Evolutionary conservation across 352 stramenopile species (phyloP), one percentile per base, ranked within the genome.

Genomic region (Thalassiosira exigua): DNA sequence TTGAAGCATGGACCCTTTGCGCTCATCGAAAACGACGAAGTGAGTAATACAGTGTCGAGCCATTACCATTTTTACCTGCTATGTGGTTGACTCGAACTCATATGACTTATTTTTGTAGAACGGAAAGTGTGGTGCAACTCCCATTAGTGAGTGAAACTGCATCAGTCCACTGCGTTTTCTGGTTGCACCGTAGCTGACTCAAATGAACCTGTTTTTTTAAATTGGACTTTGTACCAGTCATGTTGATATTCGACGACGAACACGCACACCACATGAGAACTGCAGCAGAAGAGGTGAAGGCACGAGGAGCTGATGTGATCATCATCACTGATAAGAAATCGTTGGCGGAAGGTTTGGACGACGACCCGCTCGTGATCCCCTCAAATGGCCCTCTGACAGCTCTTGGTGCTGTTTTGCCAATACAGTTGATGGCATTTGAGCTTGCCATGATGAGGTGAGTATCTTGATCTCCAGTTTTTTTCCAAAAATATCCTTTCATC

Each of bases 1-100:
- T 92, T 99, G 33, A 99, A 99, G 89, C 97, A 99, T 78, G 97
- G 97, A 9, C 96, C 97, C 0, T 98, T 99, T 68, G 97, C 97
- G n/a, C 89, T 99, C 2, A 98, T 99, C 75, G 97, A 99, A 67
- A 75, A 50, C 46, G 79, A 83, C n/a, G n/a, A n/a, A n/a, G n/a
- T n/a, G n/a, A n/a, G n/a, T n/a, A n/a, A n/a, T n/a, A n/a, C n/a
- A n/a, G n/a, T n/a, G n/a, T n/a, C n/a, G n/a, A n/a, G n/a, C n/a
- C n/a, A n/a, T n/a, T n/a, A n/a, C n/a, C n/a, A n/a, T n/a, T n/a
- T n/a, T n/a, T n/a, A n/a, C n/a, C n/a, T n/a, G n/a, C n/a, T n/a
- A n/a, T n/a, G n/a, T n/a, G n/a, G n/a, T n/a, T n/a, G n/a, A n/a
- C n/a, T n/a, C n/a, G n/a, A n/a, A n/a, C n/a, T n/a, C n/a, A n/a